Conservation (phyloP, 768 basidiomycete species). For the Xerocomellus chrysenteron region DNA sequence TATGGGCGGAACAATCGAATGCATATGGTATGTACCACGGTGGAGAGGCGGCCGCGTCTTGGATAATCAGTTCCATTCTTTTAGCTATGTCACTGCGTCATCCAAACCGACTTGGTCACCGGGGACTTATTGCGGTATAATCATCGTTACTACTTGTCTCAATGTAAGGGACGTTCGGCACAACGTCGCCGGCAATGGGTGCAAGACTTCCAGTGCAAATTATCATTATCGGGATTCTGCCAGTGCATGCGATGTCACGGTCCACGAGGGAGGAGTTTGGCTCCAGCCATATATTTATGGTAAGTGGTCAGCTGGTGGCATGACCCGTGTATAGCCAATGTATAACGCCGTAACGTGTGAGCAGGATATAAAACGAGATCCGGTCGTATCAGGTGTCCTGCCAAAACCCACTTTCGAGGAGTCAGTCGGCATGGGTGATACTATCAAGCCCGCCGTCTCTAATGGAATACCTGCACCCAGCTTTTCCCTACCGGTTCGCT, state of each 20-base stretch:
- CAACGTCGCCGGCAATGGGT: neutral
- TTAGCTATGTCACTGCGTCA: no score
- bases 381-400: neutral
- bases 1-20: no score
- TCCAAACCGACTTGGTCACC: no score
- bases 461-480: conserved; percentile 42
- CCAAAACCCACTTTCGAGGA: neutral
- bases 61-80: no score
- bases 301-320: neutral
- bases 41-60: no score
- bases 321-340: no score
- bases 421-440: conserved; percentile 10
- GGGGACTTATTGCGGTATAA: no score
- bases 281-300: neutral
- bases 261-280: no score
- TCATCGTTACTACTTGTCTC: no score
- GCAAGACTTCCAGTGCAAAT: neutral
- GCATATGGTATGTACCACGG: no score
- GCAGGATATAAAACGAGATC: conserved; percentile 7
- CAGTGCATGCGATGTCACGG: no score
- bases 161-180: neutral
- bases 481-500: conserved; percentile 42
- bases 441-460: conserved; percentile 30
- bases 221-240: no score
- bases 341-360: neutral